A percentile compares a stretch with the other conserved stretches of the same genome.
Conservation (phyloP, 2,329 filamentous ascomycete genomes). For the Cadophora sp. region DNA sequence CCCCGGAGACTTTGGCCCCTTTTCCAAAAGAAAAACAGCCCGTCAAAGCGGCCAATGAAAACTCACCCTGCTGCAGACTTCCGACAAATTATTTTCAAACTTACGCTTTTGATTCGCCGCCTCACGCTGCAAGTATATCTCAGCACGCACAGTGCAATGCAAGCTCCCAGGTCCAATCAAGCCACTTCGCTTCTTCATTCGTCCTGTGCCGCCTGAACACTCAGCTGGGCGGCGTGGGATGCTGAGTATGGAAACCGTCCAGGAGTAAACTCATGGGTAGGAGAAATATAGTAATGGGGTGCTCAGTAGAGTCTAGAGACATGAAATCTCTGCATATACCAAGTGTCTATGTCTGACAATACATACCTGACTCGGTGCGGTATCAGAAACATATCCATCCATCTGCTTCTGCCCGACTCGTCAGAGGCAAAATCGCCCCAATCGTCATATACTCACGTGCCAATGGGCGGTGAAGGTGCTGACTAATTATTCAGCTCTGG, state of each 20-base stretch:
- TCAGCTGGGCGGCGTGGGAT: background rate
- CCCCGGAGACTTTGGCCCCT: background rate
- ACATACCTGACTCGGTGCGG: background rate
- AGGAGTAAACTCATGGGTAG: too few relatives aligned
- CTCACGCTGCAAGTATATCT: background rate
- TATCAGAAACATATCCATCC: background rate
- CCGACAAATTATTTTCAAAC: background rate
- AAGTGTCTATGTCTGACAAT: too few relatives aligned
- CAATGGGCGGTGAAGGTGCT: background rate
- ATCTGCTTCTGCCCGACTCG: background rate
- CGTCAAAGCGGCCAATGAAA: slow-evolving; percentile 3
- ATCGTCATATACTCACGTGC: slow-evolving; percentile 11
- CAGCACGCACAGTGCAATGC: background rate
- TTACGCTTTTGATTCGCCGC: background rate
- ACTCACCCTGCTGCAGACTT: background rate
- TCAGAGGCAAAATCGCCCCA: background rate
- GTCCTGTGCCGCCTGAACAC: background rate
- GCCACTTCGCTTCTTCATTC: background rate
- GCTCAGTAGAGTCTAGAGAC: too few relatives aligned
- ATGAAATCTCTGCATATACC: too few relatives aligned
- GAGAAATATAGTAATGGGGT: too few relatives aligned
- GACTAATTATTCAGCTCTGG: slow-evolving; percentile 8
- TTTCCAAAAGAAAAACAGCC: slow-evolving; percentile 1
- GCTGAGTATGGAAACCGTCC: background rate
- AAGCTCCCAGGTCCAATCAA: background rate